These are phyloP conservation scores for Purshia tridentata DNA, from an alignment of 306 rosid genomes.

Conservation along the genomic window DNA sequence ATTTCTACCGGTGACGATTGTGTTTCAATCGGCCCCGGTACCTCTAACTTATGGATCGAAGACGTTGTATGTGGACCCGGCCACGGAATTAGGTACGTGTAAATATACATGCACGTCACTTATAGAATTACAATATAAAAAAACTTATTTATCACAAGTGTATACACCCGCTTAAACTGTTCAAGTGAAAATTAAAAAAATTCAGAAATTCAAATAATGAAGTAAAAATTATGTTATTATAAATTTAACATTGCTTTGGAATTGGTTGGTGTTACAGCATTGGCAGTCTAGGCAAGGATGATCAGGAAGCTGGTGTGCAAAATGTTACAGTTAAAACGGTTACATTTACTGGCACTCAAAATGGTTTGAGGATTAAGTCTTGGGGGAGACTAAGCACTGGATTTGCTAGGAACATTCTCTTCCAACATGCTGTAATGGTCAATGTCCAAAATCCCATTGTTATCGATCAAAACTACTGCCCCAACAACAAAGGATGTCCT, in stretches of 20 bases:
- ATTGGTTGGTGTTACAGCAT: constrained; percentile 19
- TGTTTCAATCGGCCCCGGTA: constrained; percentile 37
- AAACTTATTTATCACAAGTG: too few relatives aligned
- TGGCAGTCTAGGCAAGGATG: constrained; percentile 35
- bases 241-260: too few relatives aligned
- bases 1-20: constrained; percentile 34
- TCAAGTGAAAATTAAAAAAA: too few relatives aligned
- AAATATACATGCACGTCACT: not conserved
- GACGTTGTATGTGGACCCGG: constrained; percentile 34
- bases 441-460: constrained; percentile 54
- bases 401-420: constrained; percentile 40
- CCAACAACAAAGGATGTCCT: constrained; percentile 33
- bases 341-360: not conserved
- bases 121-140: too few relatives aligned
- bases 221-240: too few relatives aligned
- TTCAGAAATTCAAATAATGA: too few relatives aligned
- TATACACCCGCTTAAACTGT: too few relatives aligned
- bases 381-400: constrained; percentile 59
- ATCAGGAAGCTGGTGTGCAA: constrained; percentile 25
- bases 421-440: constrained; percentile 36
- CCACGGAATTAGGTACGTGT: constrained; percentile 28
- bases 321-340: constrained; percentile 28
- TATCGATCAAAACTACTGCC: constrained; percentile 59
- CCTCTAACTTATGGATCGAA: constrained; percentile 31
- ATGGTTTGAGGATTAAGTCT: constrained; percentile 27